A percentile compares a stretch with the other conserved stretches of the same genome.
These are phyloP conservation scores for Echium plantagineum DNA, from an alignment of 257 asterid species.

Conservation along the genomic window DNA sequence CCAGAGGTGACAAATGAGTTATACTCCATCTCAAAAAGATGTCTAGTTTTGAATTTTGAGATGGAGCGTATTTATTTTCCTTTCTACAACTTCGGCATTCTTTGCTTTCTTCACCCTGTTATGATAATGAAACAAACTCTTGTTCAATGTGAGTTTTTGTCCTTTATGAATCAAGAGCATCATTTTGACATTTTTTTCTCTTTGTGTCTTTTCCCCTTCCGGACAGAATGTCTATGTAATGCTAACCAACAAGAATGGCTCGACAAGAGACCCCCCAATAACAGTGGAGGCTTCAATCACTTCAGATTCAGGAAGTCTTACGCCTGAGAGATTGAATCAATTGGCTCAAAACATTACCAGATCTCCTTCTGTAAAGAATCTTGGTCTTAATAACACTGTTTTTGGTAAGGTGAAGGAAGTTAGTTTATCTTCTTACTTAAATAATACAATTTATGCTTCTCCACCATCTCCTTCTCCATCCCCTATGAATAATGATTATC, in stretches of 20 bases:
- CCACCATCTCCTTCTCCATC: conserved; percentile 36
- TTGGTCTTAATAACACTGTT: conserved; percentile 63
- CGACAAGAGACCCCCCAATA: conserved; percentile 71
- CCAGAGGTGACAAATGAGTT: background rate
- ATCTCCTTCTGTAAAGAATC: conserved; percentile 44
- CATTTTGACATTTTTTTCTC: background rate
- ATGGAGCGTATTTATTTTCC: too few relatives aligned
- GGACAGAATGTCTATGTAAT: conserved; percentile 49
- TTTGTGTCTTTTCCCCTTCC: background rate
- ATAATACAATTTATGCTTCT: conserved; percentile 30
- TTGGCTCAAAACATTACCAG: conserved; percentile 49
- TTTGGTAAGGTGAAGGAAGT: conserved; percentile 81
- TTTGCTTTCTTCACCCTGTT: background rate
- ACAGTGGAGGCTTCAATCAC: conserved; percentile 61
- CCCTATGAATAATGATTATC: conserved; percentile 14
- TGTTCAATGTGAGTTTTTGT: background rate
- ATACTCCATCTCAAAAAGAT: too few relatives aligned
- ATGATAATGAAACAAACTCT: background rate
- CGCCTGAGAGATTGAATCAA: conserved; percentile 54
- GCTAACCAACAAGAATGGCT: conserved; percentile 56
- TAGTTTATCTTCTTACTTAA: conserved; percentile 49
- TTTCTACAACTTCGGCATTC: background rate
- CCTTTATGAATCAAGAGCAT: background rate
- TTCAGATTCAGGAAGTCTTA: conserved; percentile 29
- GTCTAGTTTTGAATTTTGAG: too few relatives aligned